These are phyloP conservation scores for Daedalea quercina DNA, from an alignment of 768 basidiomycete genomes.

Conservation along the genomic window DNA sequence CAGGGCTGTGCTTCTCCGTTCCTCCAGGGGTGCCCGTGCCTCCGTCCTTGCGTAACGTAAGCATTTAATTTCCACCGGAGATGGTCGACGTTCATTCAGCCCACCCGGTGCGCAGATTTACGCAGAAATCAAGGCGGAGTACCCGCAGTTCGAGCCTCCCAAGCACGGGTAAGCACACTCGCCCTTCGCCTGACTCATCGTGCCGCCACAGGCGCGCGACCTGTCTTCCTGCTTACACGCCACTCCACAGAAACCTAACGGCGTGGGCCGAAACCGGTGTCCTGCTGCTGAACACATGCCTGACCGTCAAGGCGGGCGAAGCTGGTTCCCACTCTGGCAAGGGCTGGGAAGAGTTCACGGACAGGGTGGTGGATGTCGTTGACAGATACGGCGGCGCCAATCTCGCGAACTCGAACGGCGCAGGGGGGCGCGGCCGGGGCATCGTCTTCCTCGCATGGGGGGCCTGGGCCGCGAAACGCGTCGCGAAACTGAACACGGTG, in stretches of 20 bases:
- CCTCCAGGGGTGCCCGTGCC: conserved; percentile 67
- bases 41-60: conserved; percentile 77
- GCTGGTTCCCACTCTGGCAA: conserved; percentile 78
- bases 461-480: conserved; percentile 76
- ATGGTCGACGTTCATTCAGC: not conserved
- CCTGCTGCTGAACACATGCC: conserved; percentile 84
- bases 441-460: conserved; percentile 92
- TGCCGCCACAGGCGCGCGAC: not conserved
- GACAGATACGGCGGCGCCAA: conserved; percentile 73
- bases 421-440: conserved; percentile 57
- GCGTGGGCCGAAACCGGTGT: conserved; percentile 84
- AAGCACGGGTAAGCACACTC: conserved; percentile 66
- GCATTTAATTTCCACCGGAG: conserved; percentile 13
- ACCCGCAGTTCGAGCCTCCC: conserved; percentile 72
- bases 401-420: conserved; percentile 36
- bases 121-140: conserved; percentile 76
- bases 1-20: conserved; percentile 90
- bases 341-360: conserved; percentile 93
- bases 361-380: conserved; percentile 70
- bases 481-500: conserved; percentile 70
- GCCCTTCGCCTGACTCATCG: not conserved
- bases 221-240: not conserved
- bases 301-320: conserved; percentile 73
- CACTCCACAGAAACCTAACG: conserved; percentile 59
- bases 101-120: conserved; percentile 55